Conservation (phyloP, 108 stramenopile genomes). For the Cylindrotheca closterium region DNA sequence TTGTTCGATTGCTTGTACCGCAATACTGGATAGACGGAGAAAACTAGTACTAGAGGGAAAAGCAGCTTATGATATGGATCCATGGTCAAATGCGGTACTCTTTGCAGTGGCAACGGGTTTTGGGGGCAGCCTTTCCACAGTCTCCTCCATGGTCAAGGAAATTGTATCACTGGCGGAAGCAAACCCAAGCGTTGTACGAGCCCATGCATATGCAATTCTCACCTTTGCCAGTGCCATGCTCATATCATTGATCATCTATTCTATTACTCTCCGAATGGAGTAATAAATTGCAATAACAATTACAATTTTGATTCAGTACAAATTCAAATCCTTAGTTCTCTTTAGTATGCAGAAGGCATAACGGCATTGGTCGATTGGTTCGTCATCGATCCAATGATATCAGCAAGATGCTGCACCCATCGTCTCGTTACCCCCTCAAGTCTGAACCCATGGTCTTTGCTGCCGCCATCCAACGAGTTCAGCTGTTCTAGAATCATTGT, state of each 20-base stretch:
- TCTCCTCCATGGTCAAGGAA: conserved; percentile 75
- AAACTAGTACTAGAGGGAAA: conserved; percentile 6
- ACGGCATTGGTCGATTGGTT: too few species aligned
- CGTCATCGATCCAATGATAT: background rate
- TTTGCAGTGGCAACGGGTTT: conserved; percentile 48
- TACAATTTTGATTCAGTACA: too few species aligned
- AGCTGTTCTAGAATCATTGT: conserved; percentile 15
- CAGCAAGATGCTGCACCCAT: background rate
- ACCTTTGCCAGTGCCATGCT: conserved; percentile 45
- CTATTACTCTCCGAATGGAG: conserved; percentile 41
- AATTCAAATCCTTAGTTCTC: background rate
- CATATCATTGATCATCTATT: conserved; percentile 50
- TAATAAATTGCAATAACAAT: background rate
- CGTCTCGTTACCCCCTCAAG: background rate
- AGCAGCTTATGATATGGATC: background rate
- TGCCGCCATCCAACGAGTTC: conserved; percentile 2
- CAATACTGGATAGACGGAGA: conserved; percentile 18
- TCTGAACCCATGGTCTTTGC: background rate
- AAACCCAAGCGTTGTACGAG: conserved; percentile 39
- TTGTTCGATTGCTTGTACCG: conserved; percentile 36
- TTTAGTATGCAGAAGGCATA: background rate
- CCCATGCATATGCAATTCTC: conserved; percentile 45
- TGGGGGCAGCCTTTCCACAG: conserved; percentile 75
- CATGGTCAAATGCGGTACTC: conserved; percentile 9
- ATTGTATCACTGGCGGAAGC: conserved; percentile 36